A percentile compares a stretch with the other conserved stretches of the same genome.
phyloP scores from a whole-genome alignment of 169 alveolate species.

The Plasmodium inui region DNA sequence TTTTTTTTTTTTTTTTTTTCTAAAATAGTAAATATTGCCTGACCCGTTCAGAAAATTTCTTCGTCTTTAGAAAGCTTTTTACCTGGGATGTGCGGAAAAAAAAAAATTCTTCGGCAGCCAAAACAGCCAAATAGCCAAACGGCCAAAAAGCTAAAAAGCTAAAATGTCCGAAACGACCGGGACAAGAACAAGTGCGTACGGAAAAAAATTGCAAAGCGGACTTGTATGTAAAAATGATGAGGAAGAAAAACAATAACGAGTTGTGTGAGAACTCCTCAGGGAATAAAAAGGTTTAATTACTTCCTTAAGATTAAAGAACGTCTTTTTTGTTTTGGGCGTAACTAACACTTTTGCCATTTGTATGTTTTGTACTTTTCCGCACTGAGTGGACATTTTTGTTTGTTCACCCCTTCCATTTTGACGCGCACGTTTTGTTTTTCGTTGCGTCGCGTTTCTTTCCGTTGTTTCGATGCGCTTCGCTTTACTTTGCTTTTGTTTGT shows the following conservation, averaged over 20 bases:
- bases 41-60: conserved; percentile 8
- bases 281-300: background rate
- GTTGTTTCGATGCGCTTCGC: background rate
- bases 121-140: background rate
- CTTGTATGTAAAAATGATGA: background rate
- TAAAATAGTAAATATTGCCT: background rate
- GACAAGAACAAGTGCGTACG: background rate
- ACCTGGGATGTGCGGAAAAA: background rate
- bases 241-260: background rate
- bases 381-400: background rate
- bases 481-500: conserved; percentile 19
- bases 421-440: background rate
- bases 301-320: background rate
- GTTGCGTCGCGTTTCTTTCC: background rate
- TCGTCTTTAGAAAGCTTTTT: background rate
- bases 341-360: background rate
- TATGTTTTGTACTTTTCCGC: background rate
- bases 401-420: background rate
- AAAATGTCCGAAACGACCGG: background rate
- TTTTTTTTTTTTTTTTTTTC: background rate
- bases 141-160: background rate
- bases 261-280: background rate
- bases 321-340: background rate
- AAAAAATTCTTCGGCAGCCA: background rate
- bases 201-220: background rate